These are phyloP conservation scores for Xanthoconium stramineum DNA, from an alignment of 768 basidiomycete genomes.

Conservation along the genomic window DNA sequence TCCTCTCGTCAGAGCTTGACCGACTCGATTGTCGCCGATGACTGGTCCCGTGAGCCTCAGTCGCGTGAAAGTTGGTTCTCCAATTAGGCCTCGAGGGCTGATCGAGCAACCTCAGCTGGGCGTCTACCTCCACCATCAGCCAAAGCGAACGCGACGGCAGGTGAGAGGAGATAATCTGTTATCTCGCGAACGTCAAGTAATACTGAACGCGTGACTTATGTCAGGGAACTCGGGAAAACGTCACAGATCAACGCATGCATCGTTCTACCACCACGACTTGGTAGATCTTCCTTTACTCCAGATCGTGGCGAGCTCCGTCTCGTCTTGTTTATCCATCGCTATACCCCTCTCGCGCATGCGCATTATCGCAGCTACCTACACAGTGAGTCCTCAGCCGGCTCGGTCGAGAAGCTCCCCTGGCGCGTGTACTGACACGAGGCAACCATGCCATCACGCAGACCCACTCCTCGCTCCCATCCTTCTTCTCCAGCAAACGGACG, in stretches of 20 bases:
- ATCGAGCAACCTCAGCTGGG: too few relatives aligned
- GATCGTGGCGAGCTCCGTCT: too few relatives aligned
- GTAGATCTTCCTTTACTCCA: too few relatives aligned
- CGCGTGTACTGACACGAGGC: conserved; percentile 60
- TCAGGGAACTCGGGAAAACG: not conserved
- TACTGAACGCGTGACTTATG: not conserved
- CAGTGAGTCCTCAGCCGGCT: not conserved
- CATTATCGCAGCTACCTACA: not conserved
- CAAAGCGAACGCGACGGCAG: not conserved
- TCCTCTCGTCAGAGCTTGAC: too few relatives aligned
- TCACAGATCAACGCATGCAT: not conserved
- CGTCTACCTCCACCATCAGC: not conserved
- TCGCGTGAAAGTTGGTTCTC: too few relatives aligned
- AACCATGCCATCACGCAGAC: conserved; percentile 40
- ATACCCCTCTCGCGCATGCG: too few relatives aligned
- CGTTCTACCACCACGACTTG: not conserved
- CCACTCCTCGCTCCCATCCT: conserved; percentile 20
- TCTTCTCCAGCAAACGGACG: conserved; percentile 5
- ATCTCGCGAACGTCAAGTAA: not conserved
- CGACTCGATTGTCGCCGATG: too few relatives aligned
- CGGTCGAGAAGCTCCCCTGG: conserved; percentile 29
- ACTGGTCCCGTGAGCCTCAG: too few relatives aligned
- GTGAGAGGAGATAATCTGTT: not conserved
- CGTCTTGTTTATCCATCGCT: too few relatives aligned
- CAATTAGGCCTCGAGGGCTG: too few relatives aligned